Base-by-base conservation (phyloP, 2,329 filamentous ascomycete species). In the Trichoderma guizhouense region DNA sequence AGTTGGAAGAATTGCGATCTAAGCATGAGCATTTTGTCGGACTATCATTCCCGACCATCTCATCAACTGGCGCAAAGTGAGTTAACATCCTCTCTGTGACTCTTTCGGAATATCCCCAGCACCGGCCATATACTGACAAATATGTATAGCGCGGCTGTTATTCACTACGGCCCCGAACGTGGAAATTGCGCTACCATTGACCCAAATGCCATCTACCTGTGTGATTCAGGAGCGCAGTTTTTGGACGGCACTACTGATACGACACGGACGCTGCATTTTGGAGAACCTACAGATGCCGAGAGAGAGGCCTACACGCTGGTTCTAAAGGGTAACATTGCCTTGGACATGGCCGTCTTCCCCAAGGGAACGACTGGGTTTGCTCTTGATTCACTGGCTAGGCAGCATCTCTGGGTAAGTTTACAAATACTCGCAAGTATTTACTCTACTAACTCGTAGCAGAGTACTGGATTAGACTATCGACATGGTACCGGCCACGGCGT, bases 401-500 rank as follows among this genome's bases (percentile, higher is more conserved):
- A 99, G 78, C 93, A 93, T 78, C 87, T 99, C 72, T 99, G 96
- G 96, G 92, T 93, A 84, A 79, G 86, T 76, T 26, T 2, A 57
- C 24, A 18, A 6, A 51, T 30, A 3, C 39, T 12, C 9, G 18
- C 9, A 7, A n/a, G 18, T 15, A 8, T n/a, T 26, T 21, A 5
- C 18, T 24, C 24, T 5, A 53, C 77, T 82, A 71, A 79, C 58
- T 7, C 15, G 11, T 2, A 8, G 64, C 34, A 83, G 81, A 79
- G 78, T 75, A 74, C 95, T 78, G 96, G 96, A 0, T 86, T 99
- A 14, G 96, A 99, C 80, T 99, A 98, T 82, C 90, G 96, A 47
- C 96, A 99, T 80, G 96, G 96, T 71, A 99, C 96, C 5, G 96
- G 96, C 11, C 96, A 99, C 79, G 96, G 96, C 57, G 93, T 99